Evolutionary conservation across 768 basidiomycete species (phyloP), one percentile per base, ranked within the genome.

Genomic region (Suillus paluster): DNA sequence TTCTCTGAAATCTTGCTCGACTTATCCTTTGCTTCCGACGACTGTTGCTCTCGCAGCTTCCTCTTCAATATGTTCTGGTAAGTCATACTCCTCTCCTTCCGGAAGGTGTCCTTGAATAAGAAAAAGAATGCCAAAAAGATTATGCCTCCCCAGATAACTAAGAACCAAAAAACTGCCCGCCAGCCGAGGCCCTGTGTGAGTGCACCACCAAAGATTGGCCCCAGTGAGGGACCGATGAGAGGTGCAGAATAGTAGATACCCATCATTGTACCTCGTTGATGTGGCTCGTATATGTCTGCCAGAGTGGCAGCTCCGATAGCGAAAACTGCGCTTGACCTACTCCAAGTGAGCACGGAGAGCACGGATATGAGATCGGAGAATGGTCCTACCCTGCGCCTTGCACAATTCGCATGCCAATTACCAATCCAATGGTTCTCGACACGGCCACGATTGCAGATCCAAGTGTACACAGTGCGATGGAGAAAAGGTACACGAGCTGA

Each of bases 161-260:
- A 80, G 71, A 95, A 94, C 85, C 91, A 95, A 74, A 96, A 94
- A 1, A 91, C 84, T 1, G 89, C 86, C 38, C 94, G 84, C 95
- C 95, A 97, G 61, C 77, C 80, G 70, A 89, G 86, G 0, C 79
- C 83, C 57, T 87, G 81, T 0, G 91, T 87, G 5, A 94, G 77
- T 0, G 75, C 83, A 1, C 92, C 91, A 5, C 92, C 92, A 38
- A 93, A 67, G 33, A 93, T 82, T 2, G 90, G 86, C 0, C 30
- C 30, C 30, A 30, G 6, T 30, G 30, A 30, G 30, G 30, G 30
- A 30, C 30, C 30, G 30, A 30, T 30, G 30, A 30, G 30, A 30
- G 30, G 30, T 30, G 30, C 30, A 30, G 30, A 30, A 30, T 30
- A 30, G 30, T 30, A 30, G 30, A 30, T 30, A 30, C 30, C 30